Evolutionary conservation across 331 rosid species (phyloP), one percentile per base, ranked within the genome.

Genomic region (Pyracantha coccinea): DNA sequence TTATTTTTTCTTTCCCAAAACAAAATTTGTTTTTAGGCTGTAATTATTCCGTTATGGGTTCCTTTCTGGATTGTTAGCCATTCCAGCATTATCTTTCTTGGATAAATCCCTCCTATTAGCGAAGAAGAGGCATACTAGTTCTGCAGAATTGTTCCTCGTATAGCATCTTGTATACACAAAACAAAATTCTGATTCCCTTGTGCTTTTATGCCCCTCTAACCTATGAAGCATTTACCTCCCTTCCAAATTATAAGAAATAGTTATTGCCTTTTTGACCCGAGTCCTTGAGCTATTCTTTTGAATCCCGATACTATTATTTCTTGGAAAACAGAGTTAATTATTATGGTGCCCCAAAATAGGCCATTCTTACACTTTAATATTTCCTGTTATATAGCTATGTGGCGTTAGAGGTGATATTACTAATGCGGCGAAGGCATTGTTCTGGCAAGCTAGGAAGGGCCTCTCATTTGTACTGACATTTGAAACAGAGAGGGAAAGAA

Each of bases 361-460:
- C 16, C 7, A 15, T 24, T 25, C 16, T 16, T 52, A 67, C 76
- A 52, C 33, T 45, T 14, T 4, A 7, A 73, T 59, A 59, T 69
- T 72, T 71, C 45, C 47, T 12, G 15, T 15, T 66, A 72, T 73
- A 35, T 55, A 93, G 98, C 78, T 93, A 55, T 93, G 97, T 19
- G 91, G 91, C 14, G 77, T 62, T 45, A 85, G 97, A 88, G 83
- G 89, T 4, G 91, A 83, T 61, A 54, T 53, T 62, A 75, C 80
- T 16, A 85, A 85, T 21, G 93, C 87, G 50, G 87, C 89, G 3
- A 94, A 89, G 89, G 77, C 88, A n/a, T 63, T 89, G 76, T 92
- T 87, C 83, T 94, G 97, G 99, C 97, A 92, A 86, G 87, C 97
- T 15, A 89, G 99, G 80, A 92, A 87, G 84, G 96, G 97, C 45